These are phyloP conservation scores for Margaritispora aquatica DNA, from an alignment of 495 filamentous ascomycete species.

Conservation along the genomic window DNA sequence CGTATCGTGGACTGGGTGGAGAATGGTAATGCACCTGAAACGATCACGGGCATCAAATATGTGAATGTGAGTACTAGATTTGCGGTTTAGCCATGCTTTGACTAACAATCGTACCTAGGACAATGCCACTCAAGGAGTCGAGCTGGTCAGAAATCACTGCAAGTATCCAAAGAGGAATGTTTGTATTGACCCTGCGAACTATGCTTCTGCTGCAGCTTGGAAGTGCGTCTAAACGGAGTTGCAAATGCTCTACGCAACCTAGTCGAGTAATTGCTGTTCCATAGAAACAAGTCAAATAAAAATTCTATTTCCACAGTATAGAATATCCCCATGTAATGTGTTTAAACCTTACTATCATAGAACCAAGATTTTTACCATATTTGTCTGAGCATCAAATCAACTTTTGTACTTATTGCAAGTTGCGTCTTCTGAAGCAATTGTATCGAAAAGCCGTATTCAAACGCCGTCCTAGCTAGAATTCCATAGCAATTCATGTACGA, in stretches of 20 bases:
- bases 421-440: too few relatives aligned
- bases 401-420: too few relatives aligned
- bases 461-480: too few relatives aligned
- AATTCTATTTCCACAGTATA: neutral
- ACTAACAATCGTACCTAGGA: conserved; percentile 6
- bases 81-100: neutral
- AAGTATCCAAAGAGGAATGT: conserved; percentile 21
- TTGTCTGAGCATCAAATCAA: too few relatives aligned
- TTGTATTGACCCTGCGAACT: neutral
- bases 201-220: neutral
- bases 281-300: neutral
- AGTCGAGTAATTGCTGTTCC: neutral
- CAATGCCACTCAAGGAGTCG: conserved; percentile 19
- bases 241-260: too few relatives aligned
- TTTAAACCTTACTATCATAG: too few relatives aligned
- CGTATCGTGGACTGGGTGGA: conserved; percentile 54
- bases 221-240: conserved; percentile 2
- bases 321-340: too few relatives aligned
- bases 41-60: conserved; percentile 46
- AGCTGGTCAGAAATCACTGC: conserved; percentile 28
- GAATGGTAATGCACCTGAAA: conserved; percentile 44
- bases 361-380: too few relatives aligned
- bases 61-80: conserved; percentile 20
- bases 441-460: too few relatives aligned
- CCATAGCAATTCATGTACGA: too few relatives aligned